These are phyloP conservation scores for Colletotrichum costaricense DNA, from an alignment of 2,329 filamentous ascomycete species.

Conservation along the genomic window DNA sequence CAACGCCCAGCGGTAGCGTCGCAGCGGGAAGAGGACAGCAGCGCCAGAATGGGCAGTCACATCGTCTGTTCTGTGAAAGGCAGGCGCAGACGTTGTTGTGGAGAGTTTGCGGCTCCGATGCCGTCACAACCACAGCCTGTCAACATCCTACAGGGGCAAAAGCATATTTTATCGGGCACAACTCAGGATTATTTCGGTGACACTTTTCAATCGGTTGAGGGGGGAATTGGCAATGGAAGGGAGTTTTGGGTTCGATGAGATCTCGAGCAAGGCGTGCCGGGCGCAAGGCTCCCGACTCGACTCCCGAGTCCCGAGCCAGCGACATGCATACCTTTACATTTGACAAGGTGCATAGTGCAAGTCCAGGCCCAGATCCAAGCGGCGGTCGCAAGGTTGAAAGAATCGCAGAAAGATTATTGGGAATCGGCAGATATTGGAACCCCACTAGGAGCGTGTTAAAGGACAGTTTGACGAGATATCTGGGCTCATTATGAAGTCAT, in stretches of 20 bases:
- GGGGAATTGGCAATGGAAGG: not conserved
- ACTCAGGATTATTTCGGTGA: not conserved
- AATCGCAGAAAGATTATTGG: conserved; percentile 25
- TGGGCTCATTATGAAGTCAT: conserved; percentile 36
- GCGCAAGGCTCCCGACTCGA: no score
- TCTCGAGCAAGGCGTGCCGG: not conserved
- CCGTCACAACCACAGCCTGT: not conserved
- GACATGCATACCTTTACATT: not conserved
- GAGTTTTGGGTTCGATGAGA: not conserved
- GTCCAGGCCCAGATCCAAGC: conserved; percentile 10
- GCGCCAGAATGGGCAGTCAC: not conserved
- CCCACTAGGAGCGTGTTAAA: conserved; percentile 2
- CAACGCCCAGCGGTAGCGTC: conserved; percentile 22
- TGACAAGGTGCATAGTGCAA: not conserved
- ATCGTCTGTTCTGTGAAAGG: not conserved
- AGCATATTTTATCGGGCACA: not conserved
- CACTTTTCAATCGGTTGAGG: not conserved
- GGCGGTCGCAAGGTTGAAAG: not conserved
- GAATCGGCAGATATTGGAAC: conserved; percentile 6
- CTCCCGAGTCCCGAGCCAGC: not conserved
- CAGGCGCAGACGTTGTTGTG: not conserved
- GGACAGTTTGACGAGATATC: conserved; percentile 23
- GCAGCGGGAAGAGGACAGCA: not conserved
- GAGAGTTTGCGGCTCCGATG: conserved; percentile 2
- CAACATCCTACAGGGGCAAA: not conserved